phyloP scores from a whole-genome alignment of 2,329 filamentous ascomycete species.

The Ceratocystis alfenasii region DNA sequence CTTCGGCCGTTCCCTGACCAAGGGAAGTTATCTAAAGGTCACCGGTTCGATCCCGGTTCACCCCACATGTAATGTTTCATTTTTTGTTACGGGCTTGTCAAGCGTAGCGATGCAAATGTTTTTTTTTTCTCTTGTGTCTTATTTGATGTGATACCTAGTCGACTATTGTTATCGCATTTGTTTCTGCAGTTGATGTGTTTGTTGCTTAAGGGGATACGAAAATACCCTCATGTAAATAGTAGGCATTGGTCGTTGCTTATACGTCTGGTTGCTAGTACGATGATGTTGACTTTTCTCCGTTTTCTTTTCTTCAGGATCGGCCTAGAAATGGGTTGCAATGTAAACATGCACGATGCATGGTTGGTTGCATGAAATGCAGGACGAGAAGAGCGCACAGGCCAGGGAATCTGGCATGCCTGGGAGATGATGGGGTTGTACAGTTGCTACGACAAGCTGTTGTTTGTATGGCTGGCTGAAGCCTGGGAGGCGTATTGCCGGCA shows the following conservation, averaged over 20 bases:
- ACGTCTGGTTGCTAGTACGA: background rate
- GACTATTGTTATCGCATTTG: no score
- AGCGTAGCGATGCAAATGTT: background rate
- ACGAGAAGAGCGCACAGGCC: background rate
- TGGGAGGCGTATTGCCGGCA: no score
- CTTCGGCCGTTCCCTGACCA: constrained; percentile 15
- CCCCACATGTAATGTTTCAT: constrained; percentile 1
- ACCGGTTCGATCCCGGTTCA: constrained; percentile 23
- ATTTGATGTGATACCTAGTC: background rate
- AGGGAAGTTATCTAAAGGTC: constrained; percentile 22
- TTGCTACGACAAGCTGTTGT: background rate
- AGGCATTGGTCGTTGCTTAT: background rate
- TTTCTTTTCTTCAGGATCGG: background rate
- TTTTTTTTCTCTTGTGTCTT: background rate
- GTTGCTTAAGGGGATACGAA: background rate
- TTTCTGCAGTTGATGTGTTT: no score
- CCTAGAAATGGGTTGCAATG: background rate
- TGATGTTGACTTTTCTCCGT: background rate
- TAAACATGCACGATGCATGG: background rate
- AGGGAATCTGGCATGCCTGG: background rate
- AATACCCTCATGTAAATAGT: background rate
- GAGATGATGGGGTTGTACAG: constrained; percentile 5
- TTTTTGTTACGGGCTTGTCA: background rate
- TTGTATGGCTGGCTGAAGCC: background rate
- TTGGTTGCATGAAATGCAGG: no score